phyloP scores from a whole-genome alignment of 805 yeast genomes.

The Kodamaea jinghongensis region DNA sequence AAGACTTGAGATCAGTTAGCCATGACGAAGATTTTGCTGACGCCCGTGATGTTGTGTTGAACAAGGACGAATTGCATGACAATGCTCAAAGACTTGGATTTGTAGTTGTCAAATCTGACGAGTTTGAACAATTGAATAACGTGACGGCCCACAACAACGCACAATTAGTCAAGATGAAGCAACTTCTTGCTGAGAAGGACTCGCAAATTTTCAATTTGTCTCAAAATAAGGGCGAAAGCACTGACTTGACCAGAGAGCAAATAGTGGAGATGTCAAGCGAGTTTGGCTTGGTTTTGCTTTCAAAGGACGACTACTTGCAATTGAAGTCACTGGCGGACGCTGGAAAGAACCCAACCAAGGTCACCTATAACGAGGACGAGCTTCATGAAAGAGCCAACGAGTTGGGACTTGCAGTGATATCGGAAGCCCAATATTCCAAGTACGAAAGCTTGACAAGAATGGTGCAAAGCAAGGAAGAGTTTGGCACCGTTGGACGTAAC shows the following conservation, averaged over 20 bases:
- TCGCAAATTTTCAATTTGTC: conserved; percentile 24
- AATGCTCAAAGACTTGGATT: conserved; percentile 27
- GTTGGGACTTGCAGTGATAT: conserved; percentile 37
- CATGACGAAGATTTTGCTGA: conserved; percentile 18
- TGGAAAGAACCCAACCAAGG: conserved; percentile 17
- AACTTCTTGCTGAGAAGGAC: conserved; percentile 29
- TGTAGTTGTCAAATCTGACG: conserved; percentile 20
- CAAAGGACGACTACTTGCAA: conserved; percentile 26
- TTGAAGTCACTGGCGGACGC: conserved; percentile 18
- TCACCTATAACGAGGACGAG: conserved; percentile 16
- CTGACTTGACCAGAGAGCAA: conserved; percentile 20
- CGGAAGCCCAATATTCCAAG: conserved; percentile 27
- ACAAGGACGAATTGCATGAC: conserved; percentile 24
- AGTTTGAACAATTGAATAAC: conserved; percentile 16
- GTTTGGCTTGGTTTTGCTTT: conserved; percentile 31
- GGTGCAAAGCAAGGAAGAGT: conserved; percentile 12
- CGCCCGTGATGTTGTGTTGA: conserved; percentile 28
- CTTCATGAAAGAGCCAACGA: conserved; percentile 34
- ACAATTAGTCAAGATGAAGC: conserved; percentile 16
- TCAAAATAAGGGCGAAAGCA: conserved; percentile 6
- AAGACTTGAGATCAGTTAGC: not conserved
- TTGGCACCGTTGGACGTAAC: conserved; percentile 15
- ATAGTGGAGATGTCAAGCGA: conserved; percentile 25
- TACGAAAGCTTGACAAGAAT: conserved; percentile 18
- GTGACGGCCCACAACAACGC: conserved; percentile 14